Base-by-base conservation (phyloP, 139 green algal species). In the Chlorokybus atmophyticus region DNA sequence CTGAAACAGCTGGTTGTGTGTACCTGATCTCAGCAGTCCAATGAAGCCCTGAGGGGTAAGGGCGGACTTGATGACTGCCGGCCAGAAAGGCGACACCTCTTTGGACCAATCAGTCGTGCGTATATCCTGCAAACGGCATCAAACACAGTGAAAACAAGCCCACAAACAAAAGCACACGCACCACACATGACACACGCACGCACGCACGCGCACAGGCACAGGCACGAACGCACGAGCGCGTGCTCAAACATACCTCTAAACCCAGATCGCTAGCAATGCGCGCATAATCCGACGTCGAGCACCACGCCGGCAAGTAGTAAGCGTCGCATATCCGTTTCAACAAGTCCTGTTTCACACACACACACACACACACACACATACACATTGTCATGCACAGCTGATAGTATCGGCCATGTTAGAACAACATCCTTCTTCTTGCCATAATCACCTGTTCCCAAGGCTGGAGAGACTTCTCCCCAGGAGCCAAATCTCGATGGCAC, bases 241-340 rank as follows among this genome's bases (percentile, higher is more conserved):
- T 14, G 14, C 35, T 14, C 10, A 14, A 10, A 44, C 44, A 19
- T 57, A 62, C 54, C 54, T 62, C 38, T 14, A 62, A n/a, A 32
- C 79, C 79, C 19, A 66, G 23, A 24, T 62, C 65, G 40, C 69
- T 25, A 40, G 87, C 84, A 1, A 95, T 66, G 2, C 40, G 17
- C 54, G 79, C 32, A 67, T 98, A 98, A 57, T 96, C 88, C 5
- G 70, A 75, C 6, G 85, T 41, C 17, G 78, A 90, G 78, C 87
- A 95, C 91, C 91, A 98, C 3, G 71, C 67, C 5, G 91, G 91
- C 32, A 98, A 81, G 75, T 95, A 97, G 75, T 98, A 98, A 0
- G 88, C 91, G 42, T 92, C 79, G 67, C 82, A 93, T 65, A 98
- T 96, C 40, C 76, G 69, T 32, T 92, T 78, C 63, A 98, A 67